Base-by-base conservation (phyloP, 352 stramenopile species). In the Pythium vanterpoolii region DNA sequence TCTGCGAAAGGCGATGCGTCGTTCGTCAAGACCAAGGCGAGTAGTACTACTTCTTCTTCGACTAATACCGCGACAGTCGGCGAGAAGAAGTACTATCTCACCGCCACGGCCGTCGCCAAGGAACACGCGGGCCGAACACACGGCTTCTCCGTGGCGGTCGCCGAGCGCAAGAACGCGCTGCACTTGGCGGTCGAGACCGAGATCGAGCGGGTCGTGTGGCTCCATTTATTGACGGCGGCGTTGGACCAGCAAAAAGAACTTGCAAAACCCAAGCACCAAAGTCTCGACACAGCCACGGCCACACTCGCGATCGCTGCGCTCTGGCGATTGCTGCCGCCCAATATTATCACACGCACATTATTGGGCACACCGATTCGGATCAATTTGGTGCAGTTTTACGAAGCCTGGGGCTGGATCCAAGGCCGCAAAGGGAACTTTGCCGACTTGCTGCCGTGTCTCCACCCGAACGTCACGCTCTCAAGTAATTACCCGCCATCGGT, bases 351-450 rank as follows among this genome's bases (percentile, higher is more conserved):
- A 24, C 69, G 67, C 56, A 90, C 82, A 34, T 50, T 93, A 40
- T 49, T 88, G 19, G 73, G 72, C 34, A 72, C 68, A n/a, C 64
- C 79, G 1, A 84, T 90, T 16, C 62, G 43, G 44, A 74, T 92
- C 11, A 79, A 92, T 33, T 47, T 94, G 24, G 63, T 71, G 26
- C 62, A 82, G 46, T 83, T 92, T 21, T 94, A 94, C 60, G 79
- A 90, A 3, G 73, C 80, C 3, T 94, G 78, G 77, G 82, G 82
- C 13, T 75, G 71, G 45, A 84, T 92, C 59, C 77, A 87, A 56
- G 70, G 76, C 28, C 80, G 81, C 45, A 88, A 88, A 44, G 84
- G 84, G 26, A 92, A 94, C 42, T 92, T 94, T 45, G 77, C 84
- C 8, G 60, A 90, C 48, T 52, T 94, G 26, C 66, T 94, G 64